These are phyloP conservation scores for Epipyxis sp. DNA, from an alignment of 108 stramenopile genomes.

Conservation along the genomic window DNA sequence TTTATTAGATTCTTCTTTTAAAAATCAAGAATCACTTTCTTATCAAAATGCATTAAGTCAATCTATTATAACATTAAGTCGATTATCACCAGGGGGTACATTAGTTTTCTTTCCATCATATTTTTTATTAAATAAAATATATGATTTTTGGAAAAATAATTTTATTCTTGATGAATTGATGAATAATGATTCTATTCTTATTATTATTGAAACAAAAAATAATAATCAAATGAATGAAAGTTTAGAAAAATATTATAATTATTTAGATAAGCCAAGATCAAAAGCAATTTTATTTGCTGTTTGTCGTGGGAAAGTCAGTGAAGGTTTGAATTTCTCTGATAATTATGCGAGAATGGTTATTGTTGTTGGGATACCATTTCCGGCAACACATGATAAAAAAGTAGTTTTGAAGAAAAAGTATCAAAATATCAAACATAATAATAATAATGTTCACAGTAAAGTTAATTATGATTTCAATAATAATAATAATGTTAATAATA, in stretches of 20 bases:
- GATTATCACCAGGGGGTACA: slow-evolving; percentile 8
- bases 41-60: slow-evolving; percentile 5
- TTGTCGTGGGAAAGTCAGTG: slow-evolving; percentile 28
- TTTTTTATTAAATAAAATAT: background rate
- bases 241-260: background rate
- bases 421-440: background rate
- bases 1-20: background rate
- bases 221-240: background rate
- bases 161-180: background rate
- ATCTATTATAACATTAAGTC: background rate
- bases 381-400: background rate
- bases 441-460: background rate
- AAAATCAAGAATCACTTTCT: background rate
- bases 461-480: background rate
- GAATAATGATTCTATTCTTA: background rate
- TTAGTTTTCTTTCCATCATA: slow-evolving; percentile 28
- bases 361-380: slow-evolving; percentile 27
- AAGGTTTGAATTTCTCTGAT: slow-evolving; percentile 26
- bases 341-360: slow-evolving; percentile 24
- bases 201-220: slow-evolving; percentile 1
- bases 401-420: slow-evolving; percentile 15
- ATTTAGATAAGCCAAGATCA: background rate
- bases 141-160: background rate
- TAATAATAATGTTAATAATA: background rate
- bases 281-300: slow-evolving; percentile 18